Evolutionary conservation across 164 flowering plant genomes (phyloP).

Genomic region (Tetrastigma voinierianum): DNA sequence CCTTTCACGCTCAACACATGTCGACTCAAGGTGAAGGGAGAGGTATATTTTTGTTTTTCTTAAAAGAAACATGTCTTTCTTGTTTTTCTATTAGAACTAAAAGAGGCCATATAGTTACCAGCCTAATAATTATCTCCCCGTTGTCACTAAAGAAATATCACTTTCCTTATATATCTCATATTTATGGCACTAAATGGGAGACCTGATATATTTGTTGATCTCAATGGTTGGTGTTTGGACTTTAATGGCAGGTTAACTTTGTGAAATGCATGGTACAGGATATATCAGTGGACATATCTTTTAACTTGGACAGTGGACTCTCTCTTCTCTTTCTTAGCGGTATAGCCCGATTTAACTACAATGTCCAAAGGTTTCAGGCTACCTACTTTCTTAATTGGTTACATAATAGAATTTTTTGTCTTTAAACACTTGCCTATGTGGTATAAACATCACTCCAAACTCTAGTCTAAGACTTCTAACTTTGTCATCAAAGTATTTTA

Average conservation of each 20-base stretch:
- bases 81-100: too few relatives aligned
- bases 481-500: too few relatives aligned
- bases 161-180: background rate
- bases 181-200: background rate
- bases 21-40: too few relatives aligned
- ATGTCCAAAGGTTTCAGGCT: background rate
- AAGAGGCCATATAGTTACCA: background rate
- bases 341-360: conserved; percentile 1
- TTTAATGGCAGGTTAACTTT: conserved; percentile 31
- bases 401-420: too few relatives aligned
- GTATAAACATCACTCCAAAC: too few relatives aligned
- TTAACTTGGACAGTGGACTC: conserved; percentile 36
- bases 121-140: background rate
- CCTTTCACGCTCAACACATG: too few relatives aligned
- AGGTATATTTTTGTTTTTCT: too few relatives aligned
- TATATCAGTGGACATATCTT: conserved; percentile 34
- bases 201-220: background rate
- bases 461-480: too few relatives aligned
- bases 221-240: conserved; percentile 4
- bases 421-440: too few relatives aligned
- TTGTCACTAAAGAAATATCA: background rate
- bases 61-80: too few relatives aligned
- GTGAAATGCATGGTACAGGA: conserved; percentile 28
- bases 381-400: too few relatives aligned
- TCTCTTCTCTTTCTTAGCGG: conserved; percentile 35